phyloP scores from a whole-genome alignment of 805 yeast species.

The Candida piceae region DNA sequence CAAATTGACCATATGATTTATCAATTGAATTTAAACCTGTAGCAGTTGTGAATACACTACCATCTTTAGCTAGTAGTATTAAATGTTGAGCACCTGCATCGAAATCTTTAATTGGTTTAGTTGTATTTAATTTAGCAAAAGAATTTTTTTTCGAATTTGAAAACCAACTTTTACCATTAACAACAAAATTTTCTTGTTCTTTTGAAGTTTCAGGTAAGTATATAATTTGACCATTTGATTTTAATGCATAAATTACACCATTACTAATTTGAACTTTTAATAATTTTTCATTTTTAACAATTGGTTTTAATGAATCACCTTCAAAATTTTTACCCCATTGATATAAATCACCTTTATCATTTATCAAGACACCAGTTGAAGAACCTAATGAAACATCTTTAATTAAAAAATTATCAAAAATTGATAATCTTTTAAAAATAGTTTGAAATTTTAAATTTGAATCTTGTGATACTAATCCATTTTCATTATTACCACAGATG shows the following conservation, averaged over 20 bases:
- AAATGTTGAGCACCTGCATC: conserved; percentile 65
- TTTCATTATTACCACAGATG: conserved; percentile 54
- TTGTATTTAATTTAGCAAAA: conserved; percentile 12
- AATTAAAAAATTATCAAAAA: conserved; percentile 58
- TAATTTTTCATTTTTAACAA: conserved; percentile 45
- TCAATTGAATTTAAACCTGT: conserved; percentile 47
- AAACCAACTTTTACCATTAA: too few relatives aligned
- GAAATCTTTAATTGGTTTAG: conserved; percentile 33
- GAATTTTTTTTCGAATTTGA: too few relatives aligned
- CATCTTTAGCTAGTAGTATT: conserved; percentile 52
- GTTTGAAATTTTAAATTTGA: conserved; percentile 30
- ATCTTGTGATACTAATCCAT: conserved; percentile 29
- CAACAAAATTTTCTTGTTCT: conserved; percentile 14
- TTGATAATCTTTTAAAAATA: conserved; percentile 55
- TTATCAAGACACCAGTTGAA: conserved; percentile 52
- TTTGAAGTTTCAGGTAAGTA: conserved; percentile 29
- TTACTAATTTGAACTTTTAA: conserved; percentile 44
- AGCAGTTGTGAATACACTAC: conserved; percentile 58
- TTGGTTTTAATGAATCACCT: conserved; percentile 23
- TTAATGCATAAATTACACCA: conserved; percentile 47
- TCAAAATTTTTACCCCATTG: conserved; percentile 57
- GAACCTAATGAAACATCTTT: conserved; percentile 51
- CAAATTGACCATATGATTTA: conserved; percentile 71
- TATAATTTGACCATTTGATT: conserved; percentile 40
- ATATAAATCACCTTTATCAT: conserved; percentile 63